phyloP scores from a whole-genome alignment of 192 early-diverging fungal genomes.

The Podila horticola region DNA sequence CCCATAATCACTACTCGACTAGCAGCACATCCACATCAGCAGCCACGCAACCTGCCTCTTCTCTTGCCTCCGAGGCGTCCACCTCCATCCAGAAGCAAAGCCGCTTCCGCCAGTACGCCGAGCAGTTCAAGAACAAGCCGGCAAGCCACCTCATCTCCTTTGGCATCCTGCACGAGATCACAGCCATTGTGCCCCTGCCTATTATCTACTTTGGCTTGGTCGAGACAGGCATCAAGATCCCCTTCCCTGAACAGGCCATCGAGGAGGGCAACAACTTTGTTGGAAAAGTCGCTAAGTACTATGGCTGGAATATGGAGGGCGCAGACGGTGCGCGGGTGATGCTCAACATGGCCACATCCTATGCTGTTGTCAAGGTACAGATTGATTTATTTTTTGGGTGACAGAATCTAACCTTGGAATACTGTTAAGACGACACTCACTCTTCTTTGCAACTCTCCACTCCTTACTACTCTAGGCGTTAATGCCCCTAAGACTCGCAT shows the following conservation, averaged over 20 bases:
- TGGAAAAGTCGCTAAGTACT: constrained; percentile 61
- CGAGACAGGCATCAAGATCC: constrained; percentile 63
- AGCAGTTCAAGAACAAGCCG: constrained; percentile 72
- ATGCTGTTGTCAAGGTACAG: constrained; percentile 85
- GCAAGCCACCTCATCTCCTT: constrained; percentile 79
- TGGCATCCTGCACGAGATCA: constrained; percentile 87
- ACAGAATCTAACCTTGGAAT: neutral
- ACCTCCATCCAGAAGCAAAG: constrained; percentile 30
- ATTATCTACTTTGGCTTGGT: constrained; percentile 75
- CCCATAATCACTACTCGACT: too few relatives aligned
- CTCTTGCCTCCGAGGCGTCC: neutral
- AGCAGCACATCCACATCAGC: neutral
- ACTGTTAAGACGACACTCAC: neutral
- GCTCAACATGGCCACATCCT: constrained; percentile 80
- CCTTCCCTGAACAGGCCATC: constrained; percentile 75
- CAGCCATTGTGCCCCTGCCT: constrained; percentile 83
- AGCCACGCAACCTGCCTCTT: neutral
- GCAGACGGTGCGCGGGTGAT: constrained; percentile 62
- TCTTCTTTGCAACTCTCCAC: neutral
- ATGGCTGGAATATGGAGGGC: constrained; percentile 62
- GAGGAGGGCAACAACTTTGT: constrained; percentile 68
- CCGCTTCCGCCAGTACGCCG: constrained; percentile 62
- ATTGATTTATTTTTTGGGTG: too few relatives aligned
- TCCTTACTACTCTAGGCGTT: constrained; percentile 47
- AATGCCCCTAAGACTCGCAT: constrained; percentile 73